Evolutionary conservation across 2,329 filamentous ascomycete species (phyloP), one percentile per base, ranked within the genome.

Genomic region (Blastomyces gilchristii): DNA sequence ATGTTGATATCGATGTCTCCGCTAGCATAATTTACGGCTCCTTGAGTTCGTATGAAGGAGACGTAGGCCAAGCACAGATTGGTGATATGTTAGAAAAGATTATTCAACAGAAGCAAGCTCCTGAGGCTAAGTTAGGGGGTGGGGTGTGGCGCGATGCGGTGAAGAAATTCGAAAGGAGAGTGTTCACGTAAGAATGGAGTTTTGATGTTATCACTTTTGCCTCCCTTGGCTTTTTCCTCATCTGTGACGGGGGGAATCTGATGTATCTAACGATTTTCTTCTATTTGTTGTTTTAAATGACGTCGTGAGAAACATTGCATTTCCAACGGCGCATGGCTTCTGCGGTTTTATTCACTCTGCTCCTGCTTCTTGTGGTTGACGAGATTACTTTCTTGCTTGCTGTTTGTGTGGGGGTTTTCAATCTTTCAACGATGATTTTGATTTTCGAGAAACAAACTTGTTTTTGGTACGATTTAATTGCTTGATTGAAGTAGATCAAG

Each of bases 61-160:
- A 68, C 59, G 66, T 9, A 9, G 49, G 59, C 3, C 73, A 76
- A 56, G 66, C 67, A 25, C 72, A 75, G 54, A 75, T 78, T 71
- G 69, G 70, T 34, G 71, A 68, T 52, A 45, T 67, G n/a, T 60
- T 68, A 25, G 64, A 25, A 18, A 63, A 64, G 39, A 37, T 58
- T 22, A 73, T 76, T 41, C 70, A 77, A 74, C 50, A 65, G 50
- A 39, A 60, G 22, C 39, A 43, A 16, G 37, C 49, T 1, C 14
- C 31, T 34, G 62, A 62, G 57, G 25, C 61, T 57, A 60, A 69
- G 54, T 69, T 77, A 54, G 76, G 76, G 16, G 70, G 70, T 50
- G 76, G 76, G 0, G 63, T 75, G 52, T 78, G 76, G 76, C 73
- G 73, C 39, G 72, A 72, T 64, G 75, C 76, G 7, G 74, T 77